These are phyloP conservation scores for Neonothopanus nambi DNA, from an alignment of 1,284 basidiomycete genomes.

Conservation along the genomic window DNA sequence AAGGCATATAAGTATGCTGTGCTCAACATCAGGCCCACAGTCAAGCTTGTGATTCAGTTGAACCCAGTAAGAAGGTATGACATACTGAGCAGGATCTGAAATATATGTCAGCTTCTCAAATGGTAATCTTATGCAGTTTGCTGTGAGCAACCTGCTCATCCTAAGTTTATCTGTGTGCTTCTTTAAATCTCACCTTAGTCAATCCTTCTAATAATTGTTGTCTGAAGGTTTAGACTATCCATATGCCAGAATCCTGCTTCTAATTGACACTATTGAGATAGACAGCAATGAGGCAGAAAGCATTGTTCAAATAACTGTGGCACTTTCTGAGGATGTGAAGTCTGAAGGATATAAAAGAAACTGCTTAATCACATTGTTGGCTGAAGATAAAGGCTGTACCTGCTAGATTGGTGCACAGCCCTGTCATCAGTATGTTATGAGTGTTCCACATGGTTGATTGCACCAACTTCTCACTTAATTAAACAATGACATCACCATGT, in stretches of 20 bases:
- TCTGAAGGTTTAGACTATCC: conserved; percentile 82
- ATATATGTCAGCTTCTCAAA: conserved; percentile 76
- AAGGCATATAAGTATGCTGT: conserved; percentile 32
- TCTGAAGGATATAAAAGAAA: conserved; percentile 29
- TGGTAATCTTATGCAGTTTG: conserved; percentile 68
- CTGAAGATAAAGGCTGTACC: conserved; percentile 53
- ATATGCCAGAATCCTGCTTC: conserved; percentile 75
- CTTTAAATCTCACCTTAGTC: neutral
- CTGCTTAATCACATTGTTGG: conserved; percentile 47
- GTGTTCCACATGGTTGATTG: too few species aligned
- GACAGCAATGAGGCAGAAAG: too few species aligned
- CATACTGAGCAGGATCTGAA: conserved; percentile 52
- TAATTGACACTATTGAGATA: too few species aligned
- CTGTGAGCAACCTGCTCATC: conserved; percentile 81
- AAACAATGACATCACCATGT: too few species aligned
- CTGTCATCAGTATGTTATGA: too few species aligned
- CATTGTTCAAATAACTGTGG: conserved; percentile 61
- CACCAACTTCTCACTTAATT: too few species aligned
- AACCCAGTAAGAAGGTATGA: conserved; percentile 29
- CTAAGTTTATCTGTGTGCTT: conserved; percentile 70
- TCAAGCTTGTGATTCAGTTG: conserved; percentile 23
- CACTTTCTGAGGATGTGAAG: conserved; percentile 36
- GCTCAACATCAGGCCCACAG: conserved; percentile 56
- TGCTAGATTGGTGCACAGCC: too few species aligned
- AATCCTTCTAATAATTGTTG: neutral